These are phyloP conservation scores for Plasmodiophora brassicae DNA, from an alignment of 208 protist species.

Conservation along the genomic window DNA sequence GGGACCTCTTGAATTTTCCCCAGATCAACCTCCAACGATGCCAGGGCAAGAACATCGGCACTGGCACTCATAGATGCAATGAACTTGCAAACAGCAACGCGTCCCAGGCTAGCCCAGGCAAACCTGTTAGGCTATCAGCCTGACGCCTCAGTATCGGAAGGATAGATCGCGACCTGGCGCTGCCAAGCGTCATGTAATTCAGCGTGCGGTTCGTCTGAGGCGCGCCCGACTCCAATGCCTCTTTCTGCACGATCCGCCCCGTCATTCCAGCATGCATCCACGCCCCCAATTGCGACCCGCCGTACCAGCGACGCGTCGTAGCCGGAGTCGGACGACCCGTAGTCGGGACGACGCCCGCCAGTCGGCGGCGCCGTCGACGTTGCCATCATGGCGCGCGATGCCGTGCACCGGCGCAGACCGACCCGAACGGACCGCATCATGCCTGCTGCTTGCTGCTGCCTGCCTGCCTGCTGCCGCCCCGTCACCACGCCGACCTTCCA, in stretches of 20 bases:
- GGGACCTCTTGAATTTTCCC: constrained; percentile 69
- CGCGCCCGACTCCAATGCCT: background rate
- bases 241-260: no score
- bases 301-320: no score
- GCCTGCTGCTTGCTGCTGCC: no score
- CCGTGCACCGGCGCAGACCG: no score
- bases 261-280: no score
- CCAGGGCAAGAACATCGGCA: constrained; percentile 81
- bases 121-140: constrained; percentile 46
- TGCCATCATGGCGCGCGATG: no score
- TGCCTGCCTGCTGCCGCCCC: background rate
- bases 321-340: no score
- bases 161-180: background rate
- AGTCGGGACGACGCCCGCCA: no score
- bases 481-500: background rate
- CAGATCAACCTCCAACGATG: constrained; percentile 93
- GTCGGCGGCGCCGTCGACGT: no score
- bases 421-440: no score
- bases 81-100: constrained; percentile 61
- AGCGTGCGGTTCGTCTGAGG: background rate
- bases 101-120: constrained; percentile 46
- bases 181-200: background rate
- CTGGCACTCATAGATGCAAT: constrained; percentile 64
- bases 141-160: background rate
- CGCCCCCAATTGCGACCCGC: no score